phyloP scores from a whole-genome alignment of 1,139 yeast genomes.

The Pneumocystis canis region DNA sequence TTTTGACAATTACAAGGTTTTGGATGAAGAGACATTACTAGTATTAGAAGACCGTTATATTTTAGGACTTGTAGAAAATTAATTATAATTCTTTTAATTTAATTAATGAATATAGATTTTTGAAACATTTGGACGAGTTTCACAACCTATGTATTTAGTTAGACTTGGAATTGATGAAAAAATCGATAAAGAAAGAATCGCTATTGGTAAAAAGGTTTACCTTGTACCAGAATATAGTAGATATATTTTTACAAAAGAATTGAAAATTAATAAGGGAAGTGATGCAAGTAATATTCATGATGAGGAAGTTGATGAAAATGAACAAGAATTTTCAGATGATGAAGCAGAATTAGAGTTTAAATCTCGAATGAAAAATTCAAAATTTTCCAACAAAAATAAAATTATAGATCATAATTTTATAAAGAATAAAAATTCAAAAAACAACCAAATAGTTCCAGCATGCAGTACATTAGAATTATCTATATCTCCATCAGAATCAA shows the following conservation, averaged over 20 bases:
- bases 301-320: slow-evolving; percentile 84
- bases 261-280: slow-evolving; percentile 62
- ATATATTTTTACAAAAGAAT: slow-evolving; percentile 59
- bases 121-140: slow-evolving; percentile 83
- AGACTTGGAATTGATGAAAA: slow-evolving; percentile 46
- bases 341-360: slow-evolving; percentile 17
- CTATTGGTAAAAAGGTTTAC: slow-evolving; percentile 45
- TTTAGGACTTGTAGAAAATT: slow-evolving; percentile 56
- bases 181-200: slow-evolving; percentile 30
- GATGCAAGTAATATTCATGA: slow-evolving; percentile 93
- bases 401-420: background rate
- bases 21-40: slow-evolving; percentile 67
- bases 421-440: background rate
- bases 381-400: slow-evolving; percentile 6
- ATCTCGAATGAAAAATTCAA: slow-evolving; percentile 7
- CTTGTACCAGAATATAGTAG: slow-evolving; percentile 72
- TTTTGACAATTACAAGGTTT: slow-evolving; percentile 74
- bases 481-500: background rate
- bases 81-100: slow-evolving; percentile 1
- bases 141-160: slow-evolving; percentile 69
- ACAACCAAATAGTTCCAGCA: background rate
- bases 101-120: slow-evolving; percentile 8
- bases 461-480: background rate
- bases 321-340: slow-evolving; percentile 90
- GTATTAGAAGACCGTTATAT: slow-evolving; percentile 60